Base-by-base conservation (phyloP, 257 asterid species). In the Cinchona pubescens region DNA sequence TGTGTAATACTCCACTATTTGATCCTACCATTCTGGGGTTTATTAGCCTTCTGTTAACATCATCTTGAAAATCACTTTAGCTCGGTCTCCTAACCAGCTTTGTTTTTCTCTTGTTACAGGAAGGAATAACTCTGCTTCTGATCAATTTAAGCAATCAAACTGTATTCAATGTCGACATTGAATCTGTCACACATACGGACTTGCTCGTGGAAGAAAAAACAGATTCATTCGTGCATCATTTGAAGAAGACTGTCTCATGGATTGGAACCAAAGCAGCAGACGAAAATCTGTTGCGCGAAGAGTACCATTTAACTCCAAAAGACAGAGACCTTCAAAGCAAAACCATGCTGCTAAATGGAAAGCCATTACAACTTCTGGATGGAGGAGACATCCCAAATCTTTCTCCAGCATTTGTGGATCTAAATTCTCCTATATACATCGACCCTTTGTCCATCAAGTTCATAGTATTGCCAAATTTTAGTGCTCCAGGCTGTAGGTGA, bases 81-180 rank as follows among this genome's bases (percentile, higher is more conserved):
- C 35, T 18, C 32, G 55, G 38, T 76, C 58, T 60, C 32, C 73
- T 56, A 49, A 56, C 32, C 43, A 58, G 58, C 62, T 65, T 63
- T 46, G 38, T 53, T 23, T 40, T 69, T 73, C 29, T 64, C 61
- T 73, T 81, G 27, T 77, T 85, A 71, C 90, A 92, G 99, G 84
- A 87, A 11, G 98, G 98, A 37, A 69, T 95, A 48, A 85, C 97
- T 18, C 37, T 91, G 49, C 93, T 95, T 62, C 85, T 95, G 76
- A 90, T 95, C 81, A 95, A 95, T 74, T 48, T 95, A 73, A 92
- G 97, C 94, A 89, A 85, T 62, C 82, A 87, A 61, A 89, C 92
- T 0, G 64, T 40, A 49, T 87, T 84, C 77, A 46, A 53, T 4
- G 80, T 91, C 7, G 83, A 84, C 27, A 76, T 91, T 58, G 74